Conservation (phyloP, 1,284 basidiomycete genomes). For the Coriolopsis trogii region DNA sequence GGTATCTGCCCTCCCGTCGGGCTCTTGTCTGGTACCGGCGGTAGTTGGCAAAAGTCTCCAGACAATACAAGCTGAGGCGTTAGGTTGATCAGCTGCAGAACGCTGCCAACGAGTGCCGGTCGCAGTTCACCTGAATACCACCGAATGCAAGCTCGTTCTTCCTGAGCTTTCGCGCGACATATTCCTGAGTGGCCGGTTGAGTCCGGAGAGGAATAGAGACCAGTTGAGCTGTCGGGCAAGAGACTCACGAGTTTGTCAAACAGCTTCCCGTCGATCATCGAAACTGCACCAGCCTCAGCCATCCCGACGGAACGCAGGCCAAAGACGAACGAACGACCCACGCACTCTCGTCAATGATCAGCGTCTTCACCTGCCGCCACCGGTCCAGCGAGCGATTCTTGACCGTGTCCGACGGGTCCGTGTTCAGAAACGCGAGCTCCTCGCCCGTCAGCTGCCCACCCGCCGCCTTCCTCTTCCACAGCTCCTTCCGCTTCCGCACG, state of each 20-base stretch:
- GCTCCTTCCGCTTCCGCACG: conserved; percentile 5
- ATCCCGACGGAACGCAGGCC: neutral
- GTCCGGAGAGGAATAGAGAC: neutral
- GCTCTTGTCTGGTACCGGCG: conserved; percentile 62
- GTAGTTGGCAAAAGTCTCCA: conserved; percentile 82
- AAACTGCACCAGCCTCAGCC: conserved; percentile 12
- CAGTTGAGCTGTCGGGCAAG: neutral
- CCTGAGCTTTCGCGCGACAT: conserved; percentile 54
- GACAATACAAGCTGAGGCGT: conserved; percentile 72
- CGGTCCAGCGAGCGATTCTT: conserved; percentile 34
- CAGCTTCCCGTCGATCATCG: conserved; percentile 44
- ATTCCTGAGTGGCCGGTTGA: conserved; percentile 34
- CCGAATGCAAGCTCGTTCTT: conserved; percentile 61
- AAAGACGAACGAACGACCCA: neutral
- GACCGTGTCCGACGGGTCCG: conserved; percentile 6
- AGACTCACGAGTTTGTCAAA: conserved; percentile 67
- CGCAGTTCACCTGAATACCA: conserved; percentile 63
- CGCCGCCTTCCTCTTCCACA: conserved; percentile 40
- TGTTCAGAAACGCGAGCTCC: conserved; percentile 6
- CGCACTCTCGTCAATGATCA: conserved; percentile 77
- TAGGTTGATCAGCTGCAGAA: neutral
- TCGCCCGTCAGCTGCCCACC: conserved; percentile 7
- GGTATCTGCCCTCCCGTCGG: conserved; percentile 36
- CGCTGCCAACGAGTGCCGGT: neutral
- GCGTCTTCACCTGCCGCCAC: conserved; percentile 54